These are phyloP conservation scores for Tinospora cordifolia DNA, from an alignment of 164 flowering plant genomes.

Conservation along the genomic window DNA sequence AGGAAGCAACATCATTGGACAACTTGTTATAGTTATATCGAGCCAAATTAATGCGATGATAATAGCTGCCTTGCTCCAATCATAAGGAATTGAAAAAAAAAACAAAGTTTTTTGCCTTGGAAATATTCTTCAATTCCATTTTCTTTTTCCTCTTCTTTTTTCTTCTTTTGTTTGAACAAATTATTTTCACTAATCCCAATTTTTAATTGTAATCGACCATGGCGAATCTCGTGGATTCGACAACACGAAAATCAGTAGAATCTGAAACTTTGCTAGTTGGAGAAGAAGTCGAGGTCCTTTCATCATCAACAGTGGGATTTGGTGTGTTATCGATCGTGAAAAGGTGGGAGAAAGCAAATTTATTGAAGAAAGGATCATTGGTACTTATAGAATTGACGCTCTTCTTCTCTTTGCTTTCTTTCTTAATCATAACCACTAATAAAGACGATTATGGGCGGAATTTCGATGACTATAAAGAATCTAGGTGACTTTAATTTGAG, in stretches of 20 bases:
- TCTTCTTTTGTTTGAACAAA: no score
- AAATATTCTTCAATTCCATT: not conserved
- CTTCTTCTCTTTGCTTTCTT: no score
- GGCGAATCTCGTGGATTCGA: conserved; percentile 21
- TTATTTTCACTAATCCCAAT: no score
- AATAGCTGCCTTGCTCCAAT: no score
- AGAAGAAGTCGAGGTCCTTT: conserved; percentile 30
- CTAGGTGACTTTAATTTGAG: conserved; percentile 33
- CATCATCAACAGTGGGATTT: conserved; percentile 13
- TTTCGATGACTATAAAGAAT: conserved; percentile 65
- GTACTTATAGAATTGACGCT: conserved; percentile 37
- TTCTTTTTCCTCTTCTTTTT: not conserved
- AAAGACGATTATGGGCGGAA: conserved; percentile 58
- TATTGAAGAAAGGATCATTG: conserved; percentile 42
- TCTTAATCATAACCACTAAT: conserved; percentile 62
- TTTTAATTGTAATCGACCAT: not conserved
- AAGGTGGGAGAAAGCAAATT: conserved; percentile 70
- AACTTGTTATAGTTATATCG: not conserved
- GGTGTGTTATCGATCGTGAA: conserved; percentile 36
- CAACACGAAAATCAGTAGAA: conserved; percentile 7
- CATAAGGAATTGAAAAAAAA: not conserved
- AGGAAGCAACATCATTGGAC: not conserved
- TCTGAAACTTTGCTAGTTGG: not conserved
- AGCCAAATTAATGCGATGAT: not conserved
- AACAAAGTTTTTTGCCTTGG: not conserved